Evolutionary conservation across 176 grass and related monocot genomes (phyloP).

Genomic region (Zea mays): Zm-B73-REFERENCE-NAM-5.0 NC_050097.1:215390501-215391000

Average conservation of each 20-base stretch:
- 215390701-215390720: not conserved
- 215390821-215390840: not conserved
- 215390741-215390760: not conserved
- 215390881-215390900: slow-evolving; percentile 26
- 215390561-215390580: slow-evolving; percentile 10
- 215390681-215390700: not conserved
- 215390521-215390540: slow-evolving; percentile 1
- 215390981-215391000: slow-evolving; percentile 45
- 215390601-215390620: slow-evolving; percentile 62
- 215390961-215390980: slow-evolving; percentile 56
- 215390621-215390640: slow-evolving; percentile 83
- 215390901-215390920: slow-evolving; percentile 77
- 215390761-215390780: not conserved
- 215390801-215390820: not conserved
- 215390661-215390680: slow-evolving; percentile 77
- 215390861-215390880: not conserved
- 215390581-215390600: slow-evolving; percentile 61
- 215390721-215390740: not conserved
- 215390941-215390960: slow-evolving; percentile 45
- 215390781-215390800: not conserved
- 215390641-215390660: slow-evolving; percentile 61
- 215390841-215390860: not conserved
- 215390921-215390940: slow-evolving; percentile 72
- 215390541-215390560: not conserved
- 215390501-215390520: not conserved